Base-by-base conservation (phyloP, 495 filamentous ascomycete genomes). In the Penicillium cataractarum region DNA sequence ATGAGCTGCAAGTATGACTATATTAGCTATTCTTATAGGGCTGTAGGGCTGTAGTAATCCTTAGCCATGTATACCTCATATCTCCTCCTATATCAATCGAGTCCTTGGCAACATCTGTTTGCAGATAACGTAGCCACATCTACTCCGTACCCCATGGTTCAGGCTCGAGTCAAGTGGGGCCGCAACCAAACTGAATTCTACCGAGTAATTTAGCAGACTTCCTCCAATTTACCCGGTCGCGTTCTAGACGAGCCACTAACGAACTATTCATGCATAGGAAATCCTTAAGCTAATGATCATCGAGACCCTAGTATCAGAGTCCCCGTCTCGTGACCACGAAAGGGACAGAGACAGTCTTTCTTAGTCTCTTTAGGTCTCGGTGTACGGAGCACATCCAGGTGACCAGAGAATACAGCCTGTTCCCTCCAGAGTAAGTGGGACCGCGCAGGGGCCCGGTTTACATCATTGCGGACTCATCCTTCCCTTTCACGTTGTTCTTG, bases 391-490 rank as follows among this genome's bases (percentile, higher is more conserved):
- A n/a, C 10, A 27, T 15, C 40, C 40, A 42, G 21, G n/a, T 8
- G 40, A 7, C 19, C 15, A 8, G 19, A 7, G 9, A n/a, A 3
- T 19, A 6, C 19, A 22, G 8, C n/a, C 42, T 13, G 3, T 46
- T n/a, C n/a, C n/a, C n/a, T n/a, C 21, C 42, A 9, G 8, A 46
- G 42, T 21, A 44, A 44, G 42, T 46, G 42, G 42, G 21, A 46
- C 39, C 29, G n/a, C 42, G 55, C 40, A 54, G 65, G 24, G 52
- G 44, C 48, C 31, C 22, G n/a, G 42, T 60, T 67, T 63, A 67
- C 65, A 67, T 67, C 65, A 67, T 65, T n/a, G 48, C 62, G 58
- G 58, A 44, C 58, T 61, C 39, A 50, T 62, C 32, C 44, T 37
- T 52, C 52, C 57, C 57, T 3, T 48, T 27, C 21, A 22, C 39